Evolutionary conservation across 2,329 filamentous ascomycete species (phyloP), one percentile per base, ranked within the genome.

Genomic region (Volutella citrinella): DNA sequence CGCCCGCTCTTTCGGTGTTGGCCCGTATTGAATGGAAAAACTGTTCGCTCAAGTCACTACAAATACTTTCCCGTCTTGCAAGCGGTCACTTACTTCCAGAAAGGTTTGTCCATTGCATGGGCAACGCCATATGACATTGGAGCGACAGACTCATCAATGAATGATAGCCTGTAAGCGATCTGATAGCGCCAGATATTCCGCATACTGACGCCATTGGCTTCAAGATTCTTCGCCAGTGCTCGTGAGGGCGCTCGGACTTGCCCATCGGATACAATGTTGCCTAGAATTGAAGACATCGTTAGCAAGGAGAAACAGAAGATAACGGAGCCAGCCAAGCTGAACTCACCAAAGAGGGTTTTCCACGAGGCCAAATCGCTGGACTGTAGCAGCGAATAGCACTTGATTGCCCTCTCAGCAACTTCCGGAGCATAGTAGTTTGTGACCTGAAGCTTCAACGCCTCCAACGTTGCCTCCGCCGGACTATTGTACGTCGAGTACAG

Each of bases 341-440:
- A n/a, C n/a, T 33, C 28, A 46, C 65, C 64, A 36, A 67, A 70
- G 0, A 61, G 29, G 1, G 38, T 49, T 20, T 56, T 51, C 64
- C 64, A 68, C 11, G 64, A 63, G 3, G 51, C 38, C 12, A 58
- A 40, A 5, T 59, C 43, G 2, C 41, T 23, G 2, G 51, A 54
- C 5, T 40, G 32, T 1, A 65, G 64, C 3, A 67, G 25, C 1
- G 45, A 26, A 32, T 69, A 68, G 23, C 59, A 48, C 12, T 56
- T 40, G 8, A 69, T 32, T 2, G 63, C 46, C 5, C 60, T 49
- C 10, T 63, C 51, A 1, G 61, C 62, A 1, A 63, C 62, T 9
- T 51, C 53, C 4, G 61, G 58, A 0, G 64, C 57, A 37, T 70
- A 69, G 40, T 70, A 70, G 30, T 70, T 70, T 3, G 54, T 53